These are phyloP conservation scores for Neofusicoccum umdonicola DNA, from an alignment of 2,329 filamentous ascomycete species.

Conservation along the genomic window DNA sequence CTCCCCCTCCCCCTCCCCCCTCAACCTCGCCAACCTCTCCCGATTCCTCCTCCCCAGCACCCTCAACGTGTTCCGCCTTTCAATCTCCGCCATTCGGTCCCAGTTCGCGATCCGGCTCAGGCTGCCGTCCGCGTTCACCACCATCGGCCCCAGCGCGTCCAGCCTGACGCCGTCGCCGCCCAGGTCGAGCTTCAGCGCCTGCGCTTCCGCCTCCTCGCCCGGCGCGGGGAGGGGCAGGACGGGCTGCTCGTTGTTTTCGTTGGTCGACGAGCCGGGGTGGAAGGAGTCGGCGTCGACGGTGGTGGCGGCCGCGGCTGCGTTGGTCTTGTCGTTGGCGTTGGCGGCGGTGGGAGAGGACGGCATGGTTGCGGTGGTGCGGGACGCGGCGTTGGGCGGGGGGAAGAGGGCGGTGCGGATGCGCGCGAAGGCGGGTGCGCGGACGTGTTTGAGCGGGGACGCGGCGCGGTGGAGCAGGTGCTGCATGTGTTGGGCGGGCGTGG, in stretches of 20 bases:
- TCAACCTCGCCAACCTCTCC: constrained; percentile 57
- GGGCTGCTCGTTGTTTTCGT: not conserved
- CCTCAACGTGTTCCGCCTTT: constrained; percentile 65
- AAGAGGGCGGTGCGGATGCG: not conserved
- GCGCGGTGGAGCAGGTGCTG: not conserved
- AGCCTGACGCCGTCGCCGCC: constrained; percentile 51
- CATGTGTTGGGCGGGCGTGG: not conserved
- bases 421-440: not conserved
- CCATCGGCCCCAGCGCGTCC: constrained; percentile 69
- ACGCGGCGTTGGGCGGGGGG: not conserved
- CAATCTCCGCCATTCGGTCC: constrained; percentile 66
- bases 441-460: not conserved
- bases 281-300: constrained; percentile 9
- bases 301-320: not conserved
- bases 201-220: constrained; percentile 26
- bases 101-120: constrained; percentile 71
- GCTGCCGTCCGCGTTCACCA: constrained; percentile 71
- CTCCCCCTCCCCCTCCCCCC: constrained; percentile 24
- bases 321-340: not conserved
- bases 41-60: constrained; percentile 69
- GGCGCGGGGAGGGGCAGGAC: constrained; percentile 21
- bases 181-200: constrained; percentile 36
- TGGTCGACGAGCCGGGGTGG: not conserved
- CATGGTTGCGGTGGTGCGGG: not conserved
- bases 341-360: not conserved